Base-by-base conservation (phyloP, 192 early-diverging fungal genomes). In the Podila epicladia region DNA sequence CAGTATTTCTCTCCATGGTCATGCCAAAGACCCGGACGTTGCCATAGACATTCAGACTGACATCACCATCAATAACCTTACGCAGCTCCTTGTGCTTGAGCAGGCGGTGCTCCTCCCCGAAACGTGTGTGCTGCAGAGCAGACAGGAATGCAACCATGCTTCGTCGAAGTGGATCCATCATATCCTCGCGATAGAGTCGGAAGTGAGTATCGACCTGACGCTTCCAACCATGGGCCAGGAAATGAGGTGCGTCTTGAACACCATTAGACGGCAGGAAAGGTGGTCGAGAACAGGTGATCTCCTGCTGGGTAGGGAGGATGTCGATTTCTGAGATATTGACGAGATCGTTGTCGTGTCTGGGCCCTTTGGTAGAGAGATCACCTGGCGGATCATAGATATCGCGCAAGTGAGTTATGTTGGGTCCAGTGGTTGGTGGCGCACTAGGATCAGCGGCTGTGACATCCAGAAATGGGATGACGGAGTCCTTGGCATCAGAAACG, bases 141-240 rank as follows among this genome's bases (percentile, higher is more conserved):
- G 51, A n/a, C 4, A 90, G 24, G 67, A 90, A 90, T 32, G 69
- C 63, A 13, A 33, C 38, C 9, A 91, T 66, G 2, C 89, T 85
- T 8, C 57, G 60, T 0, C 85, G 68, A 2, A 91, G 22, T 38
- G 88, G 62, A 31, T 70, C 64, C 33, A 91, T 61, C 71, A 90
- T 75, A 41, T 92, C 91, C 59, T 92, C 90, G 20, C 91, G 69
- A 12, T 90, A 74, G 4, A 92, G 67, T 2, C 89, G 87, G 63
- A 91, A 92, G 57, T 91, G 87, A 6, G 75, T 83, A 67, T 92
- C 90, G 6, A 91, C n/a, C 29, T 87, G 82, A 13, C 87, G 83
- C 9, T 69, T 79, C 49, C 82, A 66, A 6, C 89, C 91, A 31
- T 51, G 35, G 1, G 74, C 65, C 11, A 90, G 65, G 58, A 83